phyloP scores from a whole-genome alignment of 257 asterid genomes.

The Lycium ferocissimum region DNA sequence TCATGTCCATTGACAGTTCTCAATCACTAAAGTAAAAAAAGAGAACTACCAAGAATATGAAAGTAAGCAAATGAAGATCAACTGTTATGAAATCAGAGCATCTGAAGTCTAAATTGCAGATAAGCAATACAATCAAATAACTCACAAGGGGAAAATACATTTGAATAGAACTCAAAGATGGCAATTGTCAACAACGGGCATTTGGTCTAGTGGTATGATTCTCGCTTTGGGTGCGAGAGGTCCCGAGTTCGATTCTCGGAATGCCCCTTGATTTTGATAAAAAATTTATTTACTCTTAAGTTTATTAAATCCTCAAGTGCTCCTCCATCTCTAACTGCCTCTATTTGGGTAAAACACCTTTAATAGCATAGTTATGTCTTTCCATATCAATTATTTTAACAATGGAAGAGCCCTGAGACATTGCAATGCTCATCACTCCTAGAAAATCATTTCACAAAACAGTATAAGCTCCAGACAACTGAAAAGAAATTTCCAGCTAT shows the following conservation, averaged over 20 bases:
- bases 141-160: not conserved
- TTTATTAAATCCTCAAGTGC: not conserved
- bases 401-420: not conserved
- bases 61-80: not conserved
- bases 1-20: not conserved
- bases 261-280: slow-evolving; percentile 38
- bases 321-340: not conserved
- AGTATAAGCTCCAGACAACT: slow-evolving; percentile 18
- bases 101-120: not conserved
- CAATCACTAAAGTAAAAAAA: not conserved
- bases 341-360: not conserved
- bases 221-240: slow-evolving; percentile 89
- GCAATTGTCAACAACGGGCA: not conserved
- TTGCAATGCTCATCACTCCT: not conserved
- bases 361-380: not conserved
- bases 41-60: not conserved
- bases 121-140: not conserved
- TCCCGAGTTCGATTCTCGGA: slow-evolving; percentile 81
- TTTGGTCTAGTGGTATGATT: slow-evolving; percentile 81
- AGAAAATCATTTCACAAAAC: not conserved
- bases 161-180: not conserved
- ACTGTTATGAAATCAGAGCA: not conserved
- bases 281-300: not conserved
- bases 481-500: not conserved
- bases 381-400: not conserved